Evolutionary conservation across 2,329 filamentous ascomycete species (phyloP), one percentile per base, ranked within the genome.

Genomic region (Coniosporium tulheliwenetii): DNA sequence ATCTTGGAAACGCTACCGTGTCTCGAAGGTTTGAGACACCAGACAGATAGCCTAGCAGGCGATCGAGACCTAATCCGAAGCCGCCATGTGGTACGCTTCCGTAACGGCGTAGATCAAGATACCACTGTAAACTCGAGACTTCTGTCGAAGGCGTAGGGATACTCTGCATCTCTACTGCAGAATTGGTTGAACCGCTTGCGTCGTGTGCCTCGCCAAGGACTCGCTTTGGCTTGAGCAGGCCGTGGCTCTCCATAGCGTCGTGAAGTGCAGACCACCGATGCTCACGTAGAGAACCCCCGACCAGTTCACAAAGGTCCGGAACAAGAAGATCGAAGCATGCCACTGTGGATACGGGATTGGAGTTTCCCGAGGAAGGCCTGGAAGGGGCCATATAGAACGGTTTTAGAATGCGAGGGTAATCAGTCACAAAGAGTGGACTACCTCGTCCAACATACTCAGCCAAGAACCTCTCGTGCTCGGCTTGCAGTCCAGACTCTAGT

Each of bases 51-150:
- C 81, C 79, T 50, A 94, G 61, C 47, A 94, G 70, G 41, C 87
- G 75, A 66, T 95, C 87, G 55, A 93, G 93, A 8, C 87, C 87
- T 42, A 95, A 60, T 2, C 87, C 87, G 56, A 93, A 95, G 1
- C 87, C 87, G 35, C 87, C 87, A 52, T 94, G 87, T 31, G 85
- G 85, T 42, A 85, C 84, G 49, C 81, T 87, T n/a, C 87, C 87
- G 74, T 85, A 95, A 48, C 81, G 78, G 45, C 87, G 77, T 45
- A 95, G 70, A 58, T 95, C 86, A 16, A 85, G 67, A 56, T 94
- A 95, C 87, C 87, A 95, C 49, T 80, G 74, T 41, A 94, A 60
- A 44, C 65, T 44, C 10, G 39, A 42, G 14, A 40, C 34, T 29
- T 45, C 39, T 32, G 37, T 26, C 10, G 15, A 30, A 30, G 31